Conservation (phyloP, 768 basidiomycete species). For the Candolleomyces efflorescens region DNA sequence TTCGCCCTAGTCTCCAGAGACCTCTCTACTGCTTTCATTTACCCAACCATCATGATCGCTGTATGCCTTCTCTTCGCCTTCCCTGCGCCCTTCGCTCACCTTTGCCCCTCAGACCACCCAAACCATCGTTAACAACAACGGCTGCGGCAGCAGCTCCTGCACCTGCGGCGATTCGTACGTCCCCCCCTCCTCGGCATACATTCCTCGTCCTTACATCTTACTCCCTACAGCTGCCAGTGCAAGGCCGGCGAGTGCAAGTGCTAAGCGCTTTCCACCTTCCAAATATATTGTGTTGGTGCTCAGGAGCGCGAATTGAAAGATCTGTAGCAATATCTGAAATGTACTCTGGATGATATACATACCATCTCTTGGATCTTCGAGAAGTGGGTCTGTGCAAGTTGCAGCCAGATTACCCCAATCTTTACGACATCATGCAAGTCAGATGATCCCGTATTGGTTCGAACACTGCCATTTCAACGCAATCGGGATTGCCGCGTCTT, state of each 20-base stretch:
- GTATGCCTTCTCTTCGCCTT: not conserved
- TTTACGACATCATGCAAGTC: no score
- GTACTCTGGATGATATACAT: no score
- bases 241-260: constrained; percentile 64
- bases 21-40: constrained; percentile 8
- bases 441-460: no score
- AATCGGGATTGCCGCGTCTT: no score
- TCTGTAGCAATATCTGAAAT: not conserved
- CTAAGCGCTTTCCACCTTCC: constrained; percentile 26
- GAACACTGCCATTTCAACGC: no score
- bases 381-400: no score
- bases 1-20: not conserved
- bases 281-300: not conserved
- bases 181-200: not conserved
- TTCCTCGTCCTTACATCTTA: not conserved
- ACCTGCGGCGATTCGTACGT: constrained; percentile 45
- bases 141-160: constrained; percentile 48
- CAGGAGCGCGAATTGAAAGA: not conserved
- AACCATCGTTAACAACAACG: constrained; percentile 31
- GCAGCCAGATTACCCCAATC: no score
- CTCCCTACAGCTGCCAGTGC: constrained; percentile 48
- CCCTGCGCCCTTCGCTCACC: not conserved
- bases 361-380: no score
- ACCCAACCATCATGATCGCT: constrained; percentile 8
- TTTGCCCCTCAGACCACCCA: constrained; percentile 10